phyloP scores from a whole-genome alignment of 768 basidiomycete species.

The Amanita muscaria region DNA sequence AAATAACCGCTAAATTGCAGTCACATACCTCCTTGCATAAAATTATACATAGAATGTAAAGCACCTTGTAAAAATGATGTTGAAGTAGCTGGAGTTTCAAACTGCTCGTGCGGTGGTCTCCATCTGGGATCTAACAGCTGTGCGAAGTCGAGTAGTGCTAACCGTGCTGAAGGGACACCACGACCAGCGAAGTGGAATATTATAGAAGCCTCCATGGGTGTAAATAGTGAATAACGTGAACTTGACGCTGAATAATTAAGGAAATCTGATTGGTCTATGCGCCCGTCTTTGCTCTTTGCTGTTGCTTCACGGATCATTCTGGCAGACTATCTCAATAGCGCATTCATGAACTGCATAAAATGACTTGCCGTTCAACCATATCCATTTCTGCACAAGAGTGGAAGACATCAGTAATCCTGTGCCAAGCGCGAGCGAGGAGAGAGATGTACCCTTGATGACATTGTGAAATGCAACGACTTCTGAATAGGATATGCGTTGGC shows the following conservation, averaged over 20 bases:
- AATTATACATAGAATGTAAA: conserved; percentile 74
- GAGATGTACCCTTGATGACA: conserved; percentile 69
- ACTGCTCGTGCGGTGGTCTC: conserved; percentile 58
- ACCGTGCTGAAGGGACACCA: conserved; percentile 57
- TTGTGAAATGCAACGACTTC: conserved; percentile 98
- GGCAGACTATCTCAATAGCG: conserved; percentile 8
- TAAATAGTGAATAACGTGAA: conserved; percentile 91
- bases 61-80: conserved; percentile 46
- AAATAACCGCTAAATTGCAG: background rate
- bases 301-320: conserved; percentile 89
- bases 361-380: conserved; percentile 75
- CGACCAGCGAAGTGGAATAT: conserved; percentile 96
- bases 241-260: conserved; percentile 77
- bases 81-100: conserved; percentile 23
- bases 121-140: conserved; percentile 88
- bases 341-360: conserved; percentile 2
- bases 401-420: conserved; percentile 5
- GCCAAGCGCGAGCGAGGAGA: background rate
- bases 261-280: conserved; percentile 95
- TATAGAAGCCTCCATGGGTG: conserved; percentile 97
- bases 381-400: conserved; percentile 68
- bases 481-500: conserved; percentile 88
- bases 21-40: conserved; percentile 68
- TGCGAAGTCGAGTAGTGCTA: conserved; percentile 86
- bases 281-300: conserved; percentile 85